Evolutionary conservation across 208 protist species (phyloP).

Genomic region (Wallacemonas sp.): DNA sequence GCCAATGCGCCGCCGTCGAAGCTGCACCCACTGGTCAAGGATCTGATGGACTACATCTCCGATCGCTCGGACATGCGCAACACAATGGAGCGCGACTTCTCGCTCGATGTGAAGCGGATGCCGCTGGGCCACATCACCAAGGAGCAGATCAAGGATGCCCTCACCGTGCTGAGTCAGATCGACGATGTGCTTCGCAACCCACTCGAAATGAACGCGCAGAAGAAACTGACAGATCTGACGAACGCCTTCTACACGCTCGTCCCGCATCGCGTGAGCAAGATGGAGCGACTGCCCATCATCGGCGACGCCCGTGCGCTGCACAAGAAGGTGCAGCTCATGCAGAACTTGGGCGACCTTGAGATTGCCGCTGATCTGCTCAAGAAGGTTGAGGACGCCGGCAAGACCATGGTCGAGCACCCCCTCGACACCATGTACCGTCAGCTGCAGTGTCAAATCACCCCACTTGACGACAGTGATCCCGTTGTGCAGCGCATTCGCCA

Average conservation of each 20-base stretch:
- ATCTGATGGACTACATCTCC: constrained; percentile 50
- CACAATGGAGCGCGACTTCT: constrained; percentile 35
- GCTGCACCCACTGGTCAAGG: constrained; percentile 24
- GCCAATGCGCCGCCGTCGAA: constrained; percentile 3
- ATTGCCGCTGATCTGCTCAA: constrained; percentile 42
- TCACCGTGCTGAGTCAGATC: constrained; percentile 29
- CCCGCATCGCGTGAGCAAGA: constrained; percentile 36
- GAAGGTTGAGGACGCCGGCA: neutral
- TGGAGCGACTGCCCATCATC: constrained; percentile 30
- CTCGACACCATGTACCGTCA: constrained; percentile 34
- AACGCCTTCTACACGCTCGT: constrained; percentile 60
- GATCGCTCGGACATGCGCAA: constrained; percentile 39
- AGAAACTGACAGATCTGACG: constrained; percentile 20
- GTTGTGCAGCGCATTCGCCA: constrained; percentile 33
- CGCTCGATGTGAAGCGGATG: constrained; percentile 55
- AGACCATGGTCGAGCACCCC: constrained; percentile 24
- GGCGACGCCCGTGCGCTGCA: constrained; percentile 23
- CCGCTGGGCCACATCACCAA: constrained; percentile 65
- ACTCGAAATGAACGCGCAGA: neutral
- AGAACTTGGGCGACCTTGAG: constrained; percentile 60
- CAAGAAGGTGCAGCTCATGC: constrained; percentile 62
- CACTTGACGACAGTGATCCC: constrained; percentile 10
- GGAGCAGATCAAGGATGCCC: constrained; percentile 43
- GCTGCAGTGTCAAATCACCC: constrained; percentile 34
- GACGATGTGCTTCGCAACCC: constrained; percentile 28